These are phyloP conservation scores for Thinopyrum elongatum DNA, from an alignment of 176 grass and related monocot species.

Conservation along the genomic window DNA sequence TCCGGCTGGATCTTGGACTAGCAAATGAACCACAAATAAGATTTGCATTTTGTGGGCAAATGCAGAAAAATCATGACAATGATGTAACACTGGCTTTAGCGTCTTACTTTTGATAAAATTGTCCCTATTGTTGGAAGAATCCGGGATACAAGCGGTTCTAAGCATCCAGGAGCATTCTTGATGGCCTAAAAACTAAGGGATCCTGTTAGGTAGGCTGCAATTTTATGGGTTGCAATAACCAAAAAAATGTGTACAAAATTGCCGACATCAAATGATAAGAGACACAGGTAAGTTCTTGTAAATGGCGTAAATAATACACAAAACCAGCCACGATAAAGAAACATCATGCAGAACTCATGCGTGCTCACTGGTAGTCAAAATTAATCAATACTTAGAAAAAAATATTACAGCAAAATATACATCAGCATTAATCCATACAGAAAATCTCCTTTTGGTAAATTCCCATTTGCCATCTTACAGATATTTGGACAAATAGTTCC, in stretches of 20 bases:
- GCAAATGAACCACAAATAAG: constrained; percentile 40
- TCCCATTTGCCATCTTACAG: constrained; percentile 4
- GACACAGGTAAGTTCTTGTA: neutral
- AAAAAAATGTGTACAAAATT: neutral
- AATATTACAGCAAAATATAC: constrained; percentile 16
- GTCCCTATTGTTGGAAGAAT: constrained; percentile 76
- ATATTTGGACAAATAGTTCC: neutral
- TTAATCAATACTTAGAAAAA: neutral
- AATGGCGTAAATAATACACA: neutral
- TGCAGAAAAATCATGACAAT: neutral
- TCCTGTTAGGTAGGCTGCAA: constrained; percentile 41
- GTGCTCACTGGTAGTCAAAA: neutral
- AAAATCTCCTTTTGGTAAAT: neutral
- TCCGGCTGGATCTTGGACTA: constrained; percentile 71
- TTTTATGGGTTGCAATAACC: constrained; percentile 12
- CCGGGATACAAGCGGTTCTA: constrained; percentile 72
- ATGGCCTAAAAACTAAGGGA: constrained; percentile 83
- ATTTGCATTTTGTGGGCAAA: constrained; percentile 15
- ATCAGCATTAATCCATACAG: neutral
- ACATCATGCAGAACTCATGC: neutral
- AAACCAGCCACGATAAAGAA: constrained; percentile 4
- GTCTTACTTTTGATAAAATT: constrained; percentile 75
- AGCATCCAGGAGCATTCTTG: constrained; percentile 87
- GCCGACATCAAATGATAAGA: neutral
- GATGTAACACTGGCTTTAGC: constrained; percentile 21